A percentile compares a stretch with the other conserved stretches of the same genome.
These are phyloP conservation scores for Wickerhamomyces rabaulensis DNA, from an alignment of 805 yeast genomes.

Conservation along the genomic window DNA sequence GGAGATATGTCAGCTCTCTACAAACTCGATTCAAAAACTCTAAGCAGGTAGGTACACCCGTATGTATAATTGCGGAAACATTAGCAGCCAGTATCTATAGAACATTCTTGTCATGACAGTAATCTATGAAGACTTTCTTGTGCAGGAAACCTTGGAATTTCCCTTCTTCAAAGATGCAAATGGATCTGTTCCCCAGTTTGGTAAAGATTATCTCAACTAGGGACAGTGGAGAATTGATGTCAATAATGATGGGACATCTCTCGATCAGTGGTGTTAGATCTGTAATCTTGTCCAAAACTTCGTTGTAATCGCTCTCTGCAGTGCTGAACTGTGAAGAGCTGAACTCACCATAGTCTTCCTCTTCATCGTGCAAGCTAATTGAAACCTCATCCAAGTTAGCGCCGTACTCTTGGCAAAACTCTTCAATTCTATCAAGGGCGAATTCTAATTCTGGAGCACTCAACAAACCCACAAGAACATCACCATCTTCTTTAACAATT, in stretches of 20 bases:
- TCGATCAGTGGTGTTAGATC: constrained; percentile 41
- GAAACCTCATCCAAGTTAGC: constrained; percentile 66
- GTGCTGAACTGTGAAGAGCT: constrained; percentile 59
- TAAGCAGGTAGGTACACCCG: too few species aligned
- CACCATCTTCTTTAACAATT: constrained; percentile 27
- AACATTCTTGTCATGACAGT: constrained; percentile 19
- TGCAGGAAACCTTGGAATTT: constrained; percentile 46
- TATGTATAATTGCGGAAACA: too few species aligned
- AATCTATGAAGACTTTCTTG: constrained; percentile 48
- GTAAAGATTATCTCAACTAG: constrained; percentile 48
- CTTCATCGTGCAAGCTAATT: constrained; percentile 66
- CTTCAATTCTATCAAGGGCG: constrained; percentile 34
- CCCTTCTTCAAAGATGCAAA: constrained; percentile 43
- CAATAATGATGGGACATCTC: constrained; percentile 41
- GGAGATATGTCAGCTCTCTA: too few species aligned
- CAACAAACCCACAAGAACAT: constrained; percentile 36
- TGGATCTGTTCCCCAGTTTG: constrained; percentile 44
- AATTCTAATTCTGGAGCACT: constrained; percentile 48
- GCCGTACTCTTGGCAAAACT: constrained; percentile 70
- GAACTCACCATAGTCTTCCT: constrained; percentile 65
- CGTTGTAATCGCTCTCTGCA: constrained; percentile 52
- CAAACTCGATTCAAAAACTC: too few species aligned
- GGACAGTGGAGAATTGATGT: constrained; percentile 41
- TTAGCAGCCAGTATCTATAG: too few species aligned
- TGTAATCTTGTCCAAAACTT: constrained; percentile 21